A percentile compares a stretch with the other conserved stretches of the same genome.
Evolutionary conservation across 805 yeast species (phyloP).

Genomic region (Saccharomycopsis sp.): DNA sequence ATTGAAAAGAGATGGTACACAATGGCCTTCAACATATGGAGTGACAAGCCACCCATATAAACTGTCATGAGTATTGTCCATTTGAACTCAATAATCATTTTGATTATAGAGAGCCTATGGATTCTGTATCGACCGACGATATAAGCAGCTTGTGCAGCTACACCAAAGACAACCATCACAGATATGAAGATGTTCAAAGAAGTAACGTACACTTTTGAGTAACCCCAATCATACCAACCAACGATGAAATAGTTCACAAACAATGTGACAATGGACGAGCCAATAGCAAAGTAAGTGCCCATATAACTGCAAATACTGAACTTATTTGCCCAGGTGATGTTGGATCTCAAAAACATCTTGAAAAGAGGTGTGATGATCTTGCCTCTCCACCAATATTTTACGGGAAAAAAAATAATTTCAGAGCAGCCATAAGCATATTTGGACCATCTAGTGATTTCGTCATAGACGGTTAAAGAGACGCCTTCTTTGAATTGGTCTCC

Average conservation of each 20-base stretch:
- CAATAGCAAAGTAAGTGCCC: constrained; percentile 1
- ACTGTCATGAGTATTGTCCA: neutral
- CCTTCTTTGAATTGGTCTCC: neutral
- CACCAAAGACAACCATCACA: neutral
- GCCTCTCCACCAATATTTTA: neutral
- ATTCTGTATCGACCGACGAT: neutral
- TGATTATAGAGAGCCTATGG: neutral
- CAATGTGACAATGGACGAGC: neutral
- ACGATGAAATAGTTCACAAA: constrained; percentile 2
- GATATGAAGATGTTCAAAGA: neutral
- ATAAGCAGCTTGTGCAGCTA: neutral
- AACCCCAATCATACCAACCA: neutral
- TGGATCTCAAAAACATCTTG: neutral
- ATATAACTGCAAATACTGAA: neutral
- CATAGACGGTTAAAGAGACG: neutral
- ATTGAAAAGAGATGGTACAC: neutral
- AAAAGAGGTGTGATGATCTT: neutral
- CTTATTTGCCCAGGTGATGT: neutral
- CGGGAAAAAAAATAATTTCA: neutral
- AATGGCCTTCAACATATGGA: neutral
- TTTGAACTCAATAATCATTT: neutral
- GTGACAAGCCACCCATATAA: neutral
- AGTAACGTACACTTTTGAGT: neutral
- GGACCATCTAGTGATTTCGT: neutral
- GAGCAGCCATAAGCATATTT: constrained; percentile 2